phyloP scores from a whole-genome alignment of 768 basidiomycete species.

The Bullera alba region DNA sequence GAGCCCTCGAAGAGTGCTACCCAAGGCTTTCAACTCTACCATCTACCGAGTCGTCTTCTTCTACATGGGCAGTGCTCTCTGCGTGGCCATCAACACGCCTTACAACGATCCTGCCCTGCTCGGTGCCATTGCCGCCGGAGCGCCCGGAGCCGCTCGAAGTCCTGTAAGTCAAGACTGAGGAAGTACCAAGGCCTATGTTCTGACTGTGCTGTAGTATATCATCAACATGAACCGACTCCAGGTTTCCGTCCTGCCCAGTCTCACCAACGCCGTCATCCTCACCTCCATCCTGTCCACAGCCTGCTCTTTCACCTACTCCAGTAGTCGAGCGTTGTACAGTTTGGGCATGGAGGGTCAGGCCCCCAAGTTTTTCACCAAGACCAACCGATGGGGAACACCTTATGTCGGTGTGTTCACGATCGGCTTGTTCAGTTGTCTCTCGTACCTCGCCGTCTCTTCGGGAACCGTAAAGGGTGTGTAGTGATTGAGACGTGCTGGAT shows the following conservation, averaged over 20 bases:
- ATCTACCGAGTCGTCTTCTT: too few species aligned
- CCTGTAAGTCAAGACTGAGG: too few species aligned
- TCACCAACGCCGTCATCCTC: slow-evolving; percentile 46
- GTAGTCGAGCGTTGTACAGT: slow-evolving; percentile 45
- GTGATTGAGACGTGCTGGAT: neutral
- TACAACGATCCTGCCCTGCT: too few species aligned
- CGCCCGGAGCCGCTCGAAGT: too few species aligned
- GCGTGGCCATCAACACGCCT: too few species aligned
- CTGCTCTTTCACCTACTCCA: slow-evolving; percentile 40
- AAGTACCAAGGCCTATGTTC: too few species aligned
- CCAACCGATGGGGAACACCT: slow-evolving; percentile 54
- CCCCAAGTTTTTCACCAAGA: slow-evolving; percentile 52
- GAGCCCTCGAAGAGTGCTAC: too few species aligned
- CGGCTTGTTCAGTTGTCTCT: too few species aligned
- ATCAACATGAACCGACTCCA: slow-evolving; percentile 35
- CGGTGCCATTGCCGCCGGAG: too few species aligned
- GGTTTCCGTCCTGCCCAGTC: slow-evolving; percentile 38
- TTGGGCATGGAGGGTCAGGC: slow-evolving; percentile 47
- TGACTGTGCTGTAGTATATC: too few species aligned
- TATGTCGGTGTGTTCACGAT: slow-evolving; percentile 79
- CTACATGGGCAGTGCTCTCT: too few species aligned
- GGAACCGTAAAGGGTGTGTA: neutral
- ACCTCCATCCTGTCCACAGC: slow-evolving; percentile 37
- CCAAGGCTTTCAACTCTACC: too few species aligned
- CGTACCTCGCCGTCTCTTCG: neutral